A percentile compares a stretch with the other conserved stretches of the same genome.
Conservation (phyloP, 2,329 filamentous ascomycete genomes). For the Ceratocystis alfenasii region DNA sequence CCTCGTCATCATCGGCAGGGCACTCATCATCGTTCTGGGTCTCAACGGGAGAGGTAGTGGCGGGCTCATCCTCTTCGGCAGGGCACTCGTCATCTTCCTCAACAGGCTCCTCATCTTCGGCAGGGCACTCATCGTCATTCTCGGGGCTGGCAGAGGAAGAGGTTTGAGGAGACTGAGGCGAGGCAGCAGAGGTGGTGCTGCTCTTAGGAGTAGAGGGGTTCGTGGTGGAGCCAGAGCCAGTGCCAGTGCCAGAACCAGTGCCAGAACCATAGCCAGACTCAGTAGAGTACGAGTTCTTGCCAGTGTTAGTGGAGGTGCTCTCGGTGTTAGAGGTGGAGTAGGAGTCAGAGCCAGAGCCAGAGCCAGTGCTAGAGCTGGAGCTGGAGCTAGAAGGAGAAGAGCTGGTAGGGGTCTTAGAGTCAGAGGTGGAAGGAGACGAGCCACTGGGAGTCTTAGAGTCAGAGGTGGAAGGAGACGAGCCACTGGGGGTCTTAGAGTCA, state of each 20-base stretch:
- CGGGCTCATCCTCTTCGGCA: conserved; percentile 4
- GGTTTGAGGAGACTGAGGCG: background rate
- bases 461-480: background rate
- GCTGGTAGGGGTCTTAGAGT: too few relatives aligned
- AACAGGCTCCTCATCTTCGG: conserved; percentile 8
- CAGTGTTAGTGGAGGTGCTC: too few relatives aligned
- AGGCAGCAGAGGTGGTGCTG: background rate
- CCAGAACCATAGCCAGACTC: too few relatives aligned
- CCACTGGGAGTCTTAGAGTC: too few relatives aligned
- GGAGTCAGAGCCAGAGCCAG: background rate
- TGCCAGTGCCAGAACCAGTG: background rate
- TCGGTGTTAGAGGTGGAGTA: background rate
- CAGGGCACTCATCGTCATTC: background rate
- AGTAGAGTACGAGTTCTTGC: too few relatives aligned
- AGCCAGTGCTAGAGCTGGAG: too few relatives aligned
- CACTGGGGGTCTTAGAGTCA: too few relatives aligned
- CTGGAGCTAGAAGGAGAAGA: background rate
- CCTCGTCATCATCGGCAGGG: conserved; percentile 9
- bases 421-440: background rate
- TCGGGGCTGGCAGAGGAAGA: background rate
- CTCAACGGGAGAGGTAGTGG: background rate
- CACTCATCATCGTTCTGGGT: conserved; percentile 8
- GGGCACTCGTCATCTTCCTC: conserved; percentile 13
- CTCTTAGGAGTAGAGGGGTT: background rate
- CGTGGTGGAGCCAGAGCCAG: conserved; percentile 1